Conservation (phyloP, 106 monocot species). For the Phalaenopsis equestris region DNA sequence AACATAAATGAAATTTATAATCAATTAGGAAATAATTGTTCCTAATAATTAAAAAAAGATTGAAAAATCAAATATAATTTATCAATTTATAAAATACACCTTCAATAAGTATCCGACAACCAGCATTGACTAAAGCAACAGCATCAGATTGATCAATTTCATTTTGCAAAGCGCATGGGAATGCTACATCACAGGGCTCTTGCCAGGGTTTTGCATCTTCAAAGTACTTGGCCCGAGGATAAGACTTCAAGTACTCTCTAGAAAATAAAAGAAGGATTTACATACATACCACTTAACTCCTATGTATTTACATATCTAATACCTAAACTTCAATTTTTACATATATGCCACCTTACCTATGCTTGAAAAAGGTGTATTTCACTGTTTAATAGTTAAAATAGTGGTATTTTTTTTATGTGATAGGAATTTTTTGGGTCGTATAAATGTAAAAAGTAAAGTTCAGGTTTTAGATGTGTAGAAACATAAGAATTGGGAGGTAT, state of each 20-base stretch:
- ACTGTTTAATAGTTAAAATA: no score
- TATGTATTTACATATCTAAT: no score
- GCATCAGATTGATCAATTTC: slow-evolving; percentile 95
- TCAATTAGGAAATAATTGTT: neutral
- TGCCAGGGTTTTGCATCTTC: slow-evolving; percentile 93
- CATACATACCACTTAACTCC: no score
- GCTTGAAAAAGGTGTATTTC: no score
- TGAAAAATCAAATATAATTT: slow-evolving; percentile 1
- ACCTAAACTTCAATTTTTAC: no score
- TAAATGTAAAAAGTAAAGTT: no score
- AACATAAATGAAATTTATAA: neutral
- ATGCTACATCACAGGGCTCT: slow-evolving; percentile 86
- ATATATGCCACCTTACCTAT: no score
- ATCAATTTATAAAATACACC: slow-evolving; percentile 24
- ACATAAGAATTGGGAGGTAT: no score
- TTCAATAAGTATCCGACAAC: slow-evolving; percentile 87
- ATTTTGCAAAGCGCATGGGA: slow-evolving; percentile 93
- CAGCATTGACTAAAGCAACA: slow-evolving; percentile 66
- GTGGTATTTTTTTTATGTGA: no score
- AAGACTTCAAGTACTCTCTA: slow-evolving; percentile 91
- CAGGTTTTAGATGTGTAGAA: no score
- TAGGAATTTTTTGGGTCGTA: no score
- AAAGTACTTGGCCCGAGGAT: slow-evolving; percentile 76
- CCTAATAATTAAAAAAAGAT: neutral
- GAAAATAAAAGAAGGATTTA: neutral